Percentiles rank a stretch among this genome's conserved stretches.
These are phyloP conservation scores for Carallia brachiata DNA, from an alignment of 345 rosid genomes.

Conservation along the genomic window DNA sequence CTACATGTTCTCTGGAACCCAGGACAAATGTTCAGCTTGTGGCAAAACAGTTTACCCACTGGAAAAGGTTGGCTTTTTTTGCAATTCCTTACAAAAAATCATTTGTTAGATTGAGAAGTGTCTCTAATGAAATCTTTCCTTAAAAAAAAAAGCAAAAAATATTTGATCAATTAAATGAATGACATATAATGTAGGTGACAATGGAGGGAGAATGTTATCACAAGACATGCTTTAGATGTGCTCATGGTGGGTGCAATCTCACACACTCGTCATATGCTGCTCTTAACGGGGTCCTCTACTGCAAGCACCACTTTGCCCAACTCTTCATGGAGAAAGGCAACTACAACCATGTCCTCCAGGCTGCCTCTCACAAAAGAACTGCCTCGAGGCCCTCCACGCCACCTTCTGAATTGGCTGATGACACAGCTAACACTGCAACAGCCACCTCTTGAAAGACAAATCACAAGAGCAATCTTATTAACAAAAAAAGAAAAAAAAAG, in stretches of 20 bases:
- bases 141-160: neutral
- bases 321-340: conserved; percentile 89
- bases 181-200: conserved; percentile 45
- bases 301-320: conserved; percentile 88
- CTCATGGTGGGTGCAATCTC: conserved; percentile 70
- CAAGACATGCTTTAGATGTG: conserved; percentile 87
- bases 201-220: conserved; percentile 83
- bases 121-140: neutral
- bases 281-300: conserved; percentile 71
- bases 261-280: conserved; percentile 77
- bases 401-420: conserved; percentile 48
- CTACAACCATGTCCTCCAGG: conserved; percentile 77
- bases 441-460: conserved; percentile 6
- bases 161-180: neutral
- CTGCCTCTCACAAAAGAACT: conserved; percentile 62
- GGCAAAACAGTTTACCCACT: conserved; percentile 75
- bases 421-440: neutral
- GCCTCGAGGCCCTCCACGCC: conserved; percentile 48
- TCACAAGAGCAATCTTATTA: conserved; percentile 3
- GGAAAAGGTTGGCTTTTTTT: conserved; percentile 56
- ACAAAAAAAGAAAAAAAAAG: neutral
- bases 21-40: conserved; percentile 73
- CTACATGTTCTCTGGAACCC: conserved; percentile 72
- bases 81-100: neutral
- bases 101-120: neutral